Base-by-base conservation (phyloP, 1,139 yeast species). In the Candida smagusa region DNA sequence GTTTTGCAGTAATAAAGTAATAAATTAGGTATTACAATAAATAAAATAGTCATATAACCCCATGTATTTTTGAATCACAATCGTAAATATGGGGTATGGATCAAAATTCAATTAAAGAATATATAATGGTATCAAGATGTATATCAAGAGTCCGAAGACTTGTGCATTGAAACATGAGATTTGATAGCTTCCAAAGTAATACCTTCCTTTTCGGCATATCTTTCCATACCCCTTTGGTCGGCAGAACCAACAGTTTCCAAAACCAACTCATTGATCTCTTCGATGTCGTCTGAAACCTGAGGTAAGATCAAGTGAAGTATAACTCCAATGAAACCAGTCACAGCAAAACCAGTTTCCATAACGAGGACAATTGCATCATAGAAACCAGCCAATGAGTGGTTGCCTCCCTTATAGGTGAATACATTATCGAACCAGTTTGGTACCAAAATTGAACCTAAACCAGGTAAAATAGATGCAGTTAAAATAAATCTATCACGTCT, bases 401-500 rank as follows among this genome's bases (percentile, higher is more conserved):
- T 87, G 50, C 48, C 56, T 30, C 96, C 96, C 7, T 54, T 42
- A 62, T 89, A 88, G 25, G 94, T 84, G 68, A 89, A 88, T 21
- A 88, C 81, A 47, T 70, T 55, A 38, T 68, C 61, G 58, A 88
- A 89, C 95, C 96, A 89, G 53, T 65, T 58, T 22, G 82, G 74
- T n/a, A 86, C 83, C 51, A 89, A 68, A 30, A 81, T 74, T 29
- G 95, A 74, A 40, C 95, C 96, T 34, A 87, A 59, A 41, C 96
- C 96, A 35, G 85, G 83, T 56, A 85, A 64, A 38, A 86, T 65
- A 1, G 92, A 68, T 22, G 86, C 81, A 2, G 96, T 84, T 38
- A 88, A 72, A 33, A 89, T 79, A 56, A 89, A 85, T 50, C 97
- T 72, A 61, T 88, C 95, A 62, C 96, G 78, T 68, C 96, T 79